Base-by-base conservation (phyloP, 106 monocot species). In the Dendrobium huoshanense region DNA sequence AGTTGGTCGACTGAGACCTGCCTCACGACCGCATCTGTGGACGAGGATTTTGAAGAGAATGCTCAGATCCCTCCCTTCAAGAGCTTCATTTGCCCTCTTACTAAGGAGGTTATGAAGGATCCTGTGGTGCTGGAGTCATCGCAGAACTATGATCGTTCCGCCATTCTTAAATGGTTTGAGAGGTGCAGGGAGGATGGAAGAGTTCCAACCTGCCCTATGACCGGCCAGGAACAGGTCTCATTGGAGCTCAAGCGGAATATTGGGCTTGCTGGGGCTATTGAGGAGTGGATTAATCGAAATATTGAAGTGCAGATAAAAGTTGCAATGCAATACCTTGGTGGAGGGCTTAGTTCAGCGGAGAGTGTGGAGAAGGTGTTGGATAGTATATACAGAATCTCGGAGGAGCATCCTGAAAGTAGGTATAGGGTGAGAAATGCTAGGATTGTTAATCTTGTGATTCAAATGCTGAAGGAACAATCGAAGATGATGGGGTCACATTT, bases 201-300 rank as follows among this genome's bases (percentile, higher is more conserved):
- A 19, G 87, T 85, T 9, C 90, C 88, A 20, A 87, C 90, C 8
- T 93, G 93, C 72, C 93, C 90, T 0, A 81, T 93, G 22, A 88
- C 93, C 0, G 87, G 86, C 40, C 81, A 80, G 37, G 88, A 82
- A 79, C 83, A 90, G 40, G 51, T 70, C 0, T 78, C 44, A 4
- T 64, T 90, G 44, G 88, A 87, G 9, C 55, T 93, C 24, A 82
- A 74, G 78, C 85, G 90, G 1, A 90, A 90, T 55, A 88, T 93
- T 70, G 86, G 88, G 42, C 88, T 93, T 29, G 82, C 85, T 22
- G 90, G 87, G 44, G 85, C 88, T 7, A 93, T 93, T 16, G 88
- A 90, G 13, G 93, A 93, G 82, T 93, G 93, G 93, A 72, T 85
- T 16, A 86, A 81, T 61, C 77, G 93, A 54, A 93, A 90, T 80